Evolutionary conservation across 768 basidiomycete species (phyloP).

Genomic region (Tremella yokohamensis): DNA sequence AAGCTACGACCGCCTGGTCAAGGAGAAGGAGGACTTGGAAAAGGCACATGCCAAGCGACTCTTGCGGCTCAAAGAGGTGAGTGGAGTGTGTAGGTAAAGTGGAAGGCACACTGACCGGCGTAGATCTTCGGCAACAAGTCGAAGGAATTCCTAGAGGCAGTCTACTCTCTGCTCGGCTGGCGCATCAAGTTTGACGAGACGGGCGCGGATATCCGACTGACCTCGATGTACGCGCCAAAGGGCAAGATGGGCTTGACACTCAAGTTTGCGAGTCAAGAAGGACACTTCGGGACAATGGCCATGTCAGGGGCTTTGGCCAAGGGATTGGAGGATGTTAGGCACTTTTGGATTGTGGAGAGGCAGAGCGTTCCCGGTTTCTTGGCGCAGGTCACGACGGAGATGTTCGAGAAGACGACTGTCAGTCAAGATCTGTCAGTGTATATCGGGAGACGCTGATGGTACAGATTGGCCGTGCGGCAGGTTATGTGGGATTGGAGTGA

Average conservation of each 20-base stretch:
- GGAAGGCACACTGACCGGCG: not conserved
- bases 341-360: slow-evolving; percentile 80
- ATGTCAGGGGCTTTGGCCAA: slow-evolving; percentile 52
- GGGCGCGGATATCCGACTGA: slow-evolving; percentile 76
- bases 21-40: slow-evolving; percentile 68
- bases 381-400: slow-evolving; percentile 81
- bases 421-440: slow-evolving; percentile 10
- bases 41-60: slow-evolving; percentile 74
- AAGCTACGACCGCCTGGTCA: slow-evolving; percentile 69
- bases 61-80: slow-evolving; percentile 72
- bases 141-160: slow-evolving; percentile 85
- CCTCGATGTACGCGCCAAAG: slow-evolving; percentile 80
- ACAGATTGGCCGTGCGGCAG: slow-evolving; percentile 19
- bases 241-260: slow-evolving; percentile 77
- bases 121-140: slow-evolving; percentile 81
- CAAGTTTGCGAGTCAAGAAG: slow-evolving; percentile 51
- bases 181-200: slow-evolving; percentile 88
- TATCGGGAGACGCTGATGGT: not conserved
- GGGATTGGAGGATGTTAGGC: slow-evolving; percentile 65
- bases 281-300: slow-evolving; percentile 49
- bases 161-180: slow-evolving; percentile 82
- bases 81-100: slow-evolving; percentile 11
- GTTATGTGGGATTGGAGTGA: slow-evolving; percentile 22
- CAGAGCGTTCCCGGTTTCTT: slow-evolving; percentile 85
- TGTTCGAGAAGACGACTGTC: slow-evolving; percentile 71